Evolutionary conservation across 2,329 filamentous ascomycete species (phyloP).

Genomic region (Botrytis porri): DNA sequence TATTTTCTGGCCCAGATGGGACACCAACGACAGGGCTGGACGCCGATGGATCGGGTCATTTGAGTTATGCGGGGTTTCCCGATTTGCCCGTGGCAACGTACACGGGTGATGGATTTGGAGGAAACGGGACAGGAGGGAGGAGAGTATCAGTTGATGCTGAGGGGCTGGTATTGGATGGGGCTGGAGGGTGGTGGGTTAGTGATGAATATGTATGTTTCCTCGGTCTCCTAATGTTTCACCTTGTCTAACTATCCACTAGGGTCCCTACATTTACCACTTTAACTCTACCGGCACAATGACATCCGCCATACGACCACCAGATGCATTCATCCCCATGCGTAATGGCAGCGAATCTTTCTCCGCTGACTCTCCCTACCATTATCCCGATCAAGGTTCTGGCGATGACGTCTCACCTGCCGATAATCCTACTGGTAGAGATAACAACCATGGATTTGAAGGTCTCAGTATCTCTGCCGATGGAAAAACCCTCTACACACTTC

Average conservation of each 20-base stretch:
- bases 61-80: slow-evolving; percentile 57
- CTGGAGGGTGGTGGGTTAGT: slow-evolving; percentile 60
- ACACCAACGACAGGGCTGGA: slow-evolving; percentile 63
- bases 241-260: slow-evolving; percentile 34
- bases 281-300: slow-evolving; percentile 55
- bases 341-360: slow-evolving; percentile 62
- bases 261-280: slow-evolving; percentile 69
- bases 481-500: slow-evolving; percentile 59
- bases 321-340: slow-evolving; percentile 61
- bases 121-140: slow-evolving; percentile 55
- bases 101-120: slow-evolving; percentile 65
- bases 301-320: slow-evolving; percentile 60
- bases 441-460: slow-evolving; percentile 76
- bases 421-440: slow-evolving; percentile 60
- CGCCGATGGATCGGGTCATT: slow-evolving; percentile 51
- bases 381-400: slow-evolving; percentile 43
- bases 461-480: slow-evolving; percentile 62
- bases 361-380: slow-evolving; percentile 61
- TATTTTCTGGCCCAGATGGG: slow-evolving; percentile 61
- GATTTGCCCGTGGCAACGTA: slow-evolving; percentile 62
- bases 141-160: slow-evolving; percentile 63
- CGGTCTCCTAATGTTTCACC: background rate
- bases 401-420: slow-evolving; percentile 51
- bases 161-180: slow-evolving; percentile 58
- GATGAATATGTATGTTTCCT: slow-evolving; percentile 55